Evolutionary conservation across 441 rosid genomes (phyloP), one percentile per base, ranked within the genome.

Genomic region (Populus hybrid): DNA sequence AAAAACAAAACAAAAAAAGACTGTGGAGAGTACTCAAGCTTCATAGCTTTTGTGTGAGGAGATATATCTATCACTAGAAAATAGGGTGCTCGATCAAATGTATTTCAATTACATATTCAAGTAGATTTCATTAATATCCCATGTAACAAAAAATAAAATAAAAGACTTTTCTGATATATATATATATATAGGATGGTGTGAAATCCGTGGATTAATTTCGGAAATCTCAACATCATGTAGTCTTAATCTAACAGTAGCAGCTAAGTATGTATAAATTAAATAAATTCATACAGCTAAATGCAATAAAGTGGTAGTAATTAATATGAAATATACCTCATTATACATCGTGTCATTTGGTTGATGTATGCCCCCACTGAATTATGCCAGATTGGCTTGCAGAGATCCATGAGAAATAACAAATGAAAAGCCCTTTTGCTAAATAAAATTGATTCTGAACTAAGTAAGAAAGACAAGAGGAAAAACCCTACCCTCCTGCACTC

Each of bases 401-500:
- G 35, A 11, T 24, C 10, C 18, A 24, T 66, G 20, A 12, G 18
- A 23, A 79, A 38, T 64, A 36, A 77, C 61, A 12, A 59, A 30
- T 53, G 50, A 77, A 38, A 18, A 65, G 35, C 2, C 36, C 18
- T 46, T 3, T 40, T n/a, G 7, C 65, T 42, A 30, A 40, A 68
- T 20, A 26, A 74, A 78, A 24, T 34, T 79, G 87, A 84, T 86
- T 89, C 87, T 83, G 53, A n/a, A 74, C 80, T 68, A 75, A 53
- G 78, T 73, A 77, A 73, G 82, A 84, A 74, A 78, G 92, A 87
- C 94, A 90, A 86, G 82, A 69, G 78, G 88, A 84, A 84, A 87
- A 79, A 79, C 81, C 84, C 87, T 84, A 69, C 20, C 26, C 79
- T 83, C 69, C 79, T 81, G 71, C 65, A 66, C 87, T 82, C 85